Conservation (phyloP, 2,329 filamentous ascomycete genomes). For the Diaporthe ilicicola region DNA sequence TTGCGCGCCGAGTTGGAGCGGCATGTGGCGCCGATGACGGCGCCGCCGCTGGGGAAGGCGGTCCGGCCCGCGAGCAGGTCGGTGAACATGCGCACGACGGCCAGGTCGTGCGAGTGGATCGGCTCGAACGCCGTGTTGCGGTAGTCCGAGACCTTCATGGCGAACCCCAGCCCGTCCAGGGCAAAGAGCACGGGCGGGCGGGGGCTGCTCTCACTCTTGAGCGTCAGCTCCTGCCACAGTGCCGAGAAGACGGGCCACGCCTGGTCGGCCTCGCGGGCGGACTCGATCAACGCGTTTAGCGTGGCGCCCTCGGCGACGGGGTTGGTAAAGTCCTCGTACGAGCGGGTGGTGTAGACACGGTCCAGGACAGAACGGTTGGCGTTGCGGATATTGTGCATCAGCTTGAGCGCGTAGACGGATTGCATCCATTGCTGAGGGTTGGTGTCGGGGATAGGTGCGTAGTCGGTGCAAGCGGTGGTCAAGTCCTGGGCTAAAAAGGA, state of each 20-base stretch:
- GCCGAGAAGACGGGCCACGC: slow-evolving; percentile 84
- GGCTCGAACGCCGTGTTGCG: slow-evolving; percentile 72
- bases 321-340: slow-evolving; percentile 53
- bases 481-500: slow-evolving; percentile 75
- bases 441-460: slow-evolving; percentile 72
- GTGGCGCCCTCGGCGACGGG: slow-evolving; percentile 66
- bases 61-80: slow-evolving; percentile 72
- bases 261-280: slow-evolving; percentile 77
- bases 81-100: slow-evolving; percentile 77
- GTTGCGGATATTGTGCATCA: slow-evolving; percentile 76
- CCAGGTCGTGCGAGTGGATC: slow-evolving; percentile 88
- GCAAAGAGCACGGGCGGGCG: slow-evolving; percentile 73
- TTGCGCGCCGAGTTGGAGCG: slow-evolving; percentile 73
- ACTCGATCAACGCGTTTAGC: slow-evolving; percentile 74
- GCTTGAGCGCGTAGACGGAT: slow-evolving; percentile 76
- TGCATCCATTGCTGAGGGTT: slow-evolving; percentile 75
- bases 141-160: slow-evolving; percentile 83
- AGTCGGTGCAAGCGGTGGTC: slow-evolving; percentile 81
- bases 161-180: slow-evolving; percentile 81
- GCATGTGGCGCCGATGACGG: slow-evolving; percentile 78
- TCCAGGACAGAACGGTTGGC: slow-evolving; percentile 76
- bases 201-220: slow-evolving; percentile 50
- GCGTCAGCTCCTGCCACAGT: slow-evolving; percentile 79
- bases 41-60: slow-evolving; percentile 75
- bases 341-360: slow-evolving; percentile 52